A percentile compares a stretch with the other conserved stretches of the same genome.
Conservation (phyloP, 2,329 filamentous ascomycete genomes). For the Colletotrichum musae region DNA sequence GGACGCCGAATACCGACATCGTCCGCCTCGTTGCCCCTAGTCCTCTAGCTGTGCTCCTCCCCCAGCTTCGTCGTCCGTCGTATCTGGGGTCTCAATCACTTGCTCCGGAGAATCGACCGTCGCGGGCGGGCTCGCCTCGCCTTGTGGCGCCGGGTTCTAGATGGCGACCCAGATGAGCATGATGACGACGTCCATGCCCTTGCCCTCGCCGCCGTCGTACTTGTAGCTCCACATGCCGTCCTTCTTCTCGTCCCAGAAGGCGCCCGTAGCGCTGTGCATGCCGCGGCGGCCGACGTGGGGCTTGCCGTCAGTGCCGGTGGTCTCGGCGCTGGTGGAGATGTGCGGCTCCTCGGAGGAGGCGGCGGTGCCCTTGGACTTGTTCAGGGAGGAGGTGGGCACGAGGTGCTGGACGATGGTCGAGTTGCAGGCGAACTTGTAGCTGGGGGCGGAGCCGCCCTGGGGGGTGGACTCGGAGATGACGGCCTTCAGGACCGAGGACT, state of each 20-base stretch:
- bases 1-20: too few species aligned
- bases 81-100: constrained; percentile 2
- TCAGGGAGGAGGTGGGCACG: constrained; percentile 75
- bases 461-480: constrained; percentile 82
- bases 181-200: constrained; percentile 79
- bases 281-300: constrained; percentile 87
- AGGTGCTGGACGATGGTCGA: constrained; percentile 98
- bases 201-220: constrained; percentile 78
- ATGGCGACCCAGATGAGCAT: constrained; percentile 85
- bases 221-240: constrained; percentile 94
- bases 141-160: constrained; percentile 47
- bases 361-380: constrained; percentile 70
- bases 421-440: constrained; percentile 96
- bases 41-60: too few species aligned
- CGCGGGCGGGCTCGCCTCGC: not conserved
- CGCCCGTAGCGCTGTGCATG: constrained; percentile 89
- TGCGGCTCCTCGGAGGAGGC: constrained; percentile 64
- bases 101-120: not conserved
- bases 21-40: too few species aligned
- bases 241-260: constrained; percentile 92
- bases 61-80: too few species aligned
- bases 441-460: constrained; percentile 69
- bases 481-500: constrained; percentile 84
- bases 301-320: constrained; percentile 72
- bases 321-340: constrained; percentile 69